phyloP scores from a whole-genome alignment of 371 early-diverging fungal genomes.

The Mucor irregularis region DNA sequence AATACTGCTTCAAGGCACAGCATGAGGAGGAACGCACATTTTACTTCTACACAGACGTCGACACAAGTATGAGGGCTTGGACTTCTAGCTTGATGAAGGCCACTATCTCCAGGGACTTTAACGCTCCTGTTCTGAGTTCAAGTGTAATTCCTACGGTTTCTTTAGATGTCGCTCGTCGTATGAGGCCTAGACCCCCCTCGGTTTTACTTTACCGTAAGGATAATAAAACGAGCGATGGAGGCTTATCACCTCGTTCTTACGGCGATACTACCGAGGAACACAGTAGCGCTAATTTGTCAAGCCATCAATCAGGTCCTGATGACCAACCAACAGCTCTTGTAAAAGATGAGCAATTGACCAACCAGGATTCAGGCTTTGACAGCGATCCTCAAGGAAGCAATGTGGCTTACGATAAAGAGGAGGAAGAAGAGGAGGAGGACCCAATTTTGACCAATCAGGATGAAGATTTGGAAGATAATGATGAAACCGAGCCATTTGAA shows the following conservation, averaged over 20 bases:
- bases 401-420: not conserved
- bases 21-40: conserved; percentile 60
- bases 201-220: conserved; percentile 33
- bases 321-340: not conserved
- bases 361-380: conserved; percentile 14
- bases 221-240: not conserved
- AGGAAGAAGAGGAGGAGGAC: not conserved
- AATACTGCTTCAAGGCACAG: conserved; percentile 67
- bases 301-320: too few species aligned
- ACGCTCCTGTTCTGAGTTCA: conserved; percentile 66
- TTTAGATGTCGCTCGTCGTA: conserved; percentile 59
- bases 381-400: not conserved
- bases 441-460: too few species aligned
- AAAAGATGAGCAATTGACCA: not conserved
- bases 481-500: not conserved
- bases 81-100: conserved; percentile 67
- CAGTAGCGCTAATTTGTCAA: too few species aligned
- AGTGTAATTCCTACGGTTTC: conserved; percentile 65
- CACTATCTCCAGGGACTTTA: conserved; percentile 60
- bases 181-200: conserved; percentile 69
- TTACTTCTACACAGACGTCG: conserved; percentile 61
- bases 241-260: not conserved
- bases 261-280: not conserved
- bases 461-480: not conserved
- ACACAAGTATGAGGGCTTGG: conserved; percentile 52